Evolutionary conservation across 805 yeast species (phyloP).

Genomic region (Cyberlindnera nakhonratchasimensis): DNA sequence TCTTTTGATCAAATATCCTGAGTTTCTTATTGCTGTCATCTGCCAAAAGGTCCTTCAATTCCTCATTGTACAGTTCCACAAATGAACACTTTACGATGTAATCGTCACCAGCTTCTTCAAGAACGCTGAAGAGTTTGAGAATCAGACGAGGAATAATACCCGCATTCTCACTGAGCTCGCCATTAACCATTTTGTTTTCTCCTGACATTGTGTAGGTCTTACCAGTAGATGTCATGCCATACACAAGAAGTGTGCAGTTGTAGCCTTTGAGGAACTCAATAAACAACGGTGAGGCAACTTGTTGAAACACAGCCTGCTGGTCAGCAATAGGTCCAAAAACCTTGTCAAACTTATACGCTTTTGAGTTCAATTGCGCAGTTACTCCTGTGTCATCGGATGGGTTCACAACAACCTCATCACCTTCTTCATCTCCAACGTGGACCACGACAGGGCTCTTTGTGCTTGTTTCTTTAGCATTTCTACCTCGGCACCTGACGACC

Average conservation of each 20-base stretch:
- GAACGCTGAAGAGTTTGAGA: slow-evolving; percentile 49
- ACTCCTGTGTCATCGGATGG: slow-evolving; percentile 38
- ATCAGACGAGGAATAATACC: slow-evolving; percentile 68
- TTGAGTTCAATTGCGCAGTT: slow-evolving; percentile 41
- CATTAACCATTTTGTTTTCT: slow-evolving; percentile 38
- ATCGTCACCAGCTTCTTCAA: slow-evolving; percentile 44
- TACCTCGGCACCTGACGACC: slow-evolving; percentile 60
- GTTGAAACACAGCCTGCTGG: slow-evolving; percentile 62
- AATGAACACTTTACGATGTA: slow-evolving; percentile 73
- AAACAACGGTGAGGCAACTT: slow-evolving; percentile 60
- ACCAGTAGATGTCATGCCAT: slow-evolving; percentile 93
- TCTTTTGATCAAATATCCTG: slow-evolving; percentile 46
- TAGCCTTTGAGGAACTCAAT: slow-evolving; percentile 71
- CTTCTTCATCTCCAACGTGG: slow-evolving; percentile 44
- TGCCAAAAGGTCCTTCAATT: slow-evolving; percentile 65
- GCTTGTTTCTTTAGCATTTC: slow-evolving; percentile 53
- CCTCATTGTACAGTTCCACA: slow-evolving; percentile 85
- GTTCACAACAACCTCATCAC: slow-evolving; percentile 46
- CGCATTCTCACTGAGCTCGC: slow-evolving; percentile 42
- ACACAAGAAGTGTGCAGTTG: slow-evolving; percentile 80
- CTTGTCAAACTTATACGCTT: slow-evolving; percentile 69
- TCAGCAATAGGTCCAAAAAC: slow-evolving; percentile 82
- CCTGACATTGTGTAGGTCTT: slow-evolving; percentile 83
- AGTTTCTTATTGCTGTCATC: slow-evolving; percentile 43
- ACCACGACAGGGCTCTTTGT: slow-evolving; percentile 61